phyloP scores from a whole-genome alignment of 2,329 filamentous ascomycete genomes.

The Phyllosticta paracitricarpa region DNA sequence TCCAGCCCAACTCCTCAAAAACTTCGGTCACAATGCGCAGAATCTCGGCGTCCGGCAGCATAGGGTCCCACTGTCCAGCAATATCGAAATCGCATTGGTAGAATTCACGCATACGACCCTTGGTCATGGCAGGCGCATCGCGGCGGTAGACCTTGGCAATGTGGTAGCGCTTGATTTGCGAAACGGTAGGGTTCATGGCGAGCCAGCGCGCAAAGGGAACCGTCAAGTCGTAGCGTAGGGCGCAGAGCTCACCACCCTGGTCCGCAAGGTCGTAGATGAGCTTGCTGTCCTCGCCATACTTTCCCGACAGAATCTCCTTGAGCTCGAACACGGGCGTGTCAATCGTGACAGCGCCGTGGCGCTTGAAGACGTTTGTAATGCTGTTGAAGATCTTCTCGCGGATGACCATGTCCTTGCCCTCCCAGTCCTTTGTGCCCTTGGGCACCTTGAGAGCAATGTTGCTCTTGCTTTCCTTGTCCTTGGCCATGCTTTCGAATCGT shows the following conservation, averaged over 20 bases:
- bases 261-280: slow-evolving; percentile 86
- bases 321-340: slow-evolving; percentile 81
- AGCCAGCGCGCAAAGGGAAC: slow-evolving; percentile 88
- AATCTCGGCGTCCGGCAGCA: slow-evolving; percentile 88
- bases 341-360: slow-evolving; percentile 68
- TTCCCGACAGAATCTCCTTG: slow-evolving; percentile 75
- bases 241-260: slow-evolving; percentile 77
- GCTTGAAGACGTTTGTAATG: slow-evolving; percentile 72
- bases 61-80: slow-evolving; percentile 75
- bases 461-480: slow-evolving; percentile 30
- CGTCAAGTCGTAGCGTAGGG: slow-evolving; percentile 76
- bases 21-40: slow-evolving; percentile 76
- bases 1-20: slow-evolving; percentile 69
- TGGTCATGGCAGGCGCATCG: slow-evolving; percentile 77
- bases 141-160: slow-evolving; percentile 84
- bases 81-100: slow-evolving; percentile 98
- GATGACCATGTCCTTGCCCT: slow-evolving; percentile 67
- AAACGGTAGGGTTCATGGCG: slow-evolving; percentile 76
- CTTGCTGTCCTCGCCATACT: slow-evolving; percentile 88
- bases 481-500: slow-evolving; percentile 31
- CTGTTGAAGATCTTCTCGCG: slow-evolving; percentile 69
- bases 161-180: slow-evolving; percentile 87
- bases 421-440: slow-evolving; percentile 85
- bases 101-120: slow-evolving; percentile 90
- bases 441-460: slow-evolving; percentile 71